These are phyloP conservation scores for Canavalia ensiformis DNA, from an alignment of 306 rosid species.

Conservation along the genomic window DNA sequence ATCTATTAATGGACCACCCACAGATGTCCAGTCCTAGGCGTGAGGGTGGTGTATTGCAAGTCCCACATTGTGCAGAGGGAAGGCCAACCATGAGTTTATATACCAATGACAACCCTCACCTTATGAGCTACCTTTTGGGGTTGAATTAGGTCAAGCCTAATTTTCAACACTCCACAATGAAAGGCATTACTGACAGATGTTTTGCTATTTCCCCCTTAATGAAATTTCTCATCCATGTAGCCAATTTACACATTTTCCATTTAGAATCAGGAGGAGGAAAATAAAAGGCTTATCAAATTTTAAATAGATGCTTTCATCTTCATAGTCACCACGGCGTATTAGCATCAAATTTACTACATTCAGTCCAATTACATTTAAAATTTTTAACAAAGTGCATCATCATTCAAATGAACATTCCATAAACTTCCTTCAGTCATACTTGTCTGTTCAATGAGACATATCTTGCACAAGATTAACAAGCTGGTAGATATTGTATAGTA, in stretches of 20 bases:
- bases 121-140: no score
- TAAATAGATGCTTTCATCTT: conserved; percentile 21
- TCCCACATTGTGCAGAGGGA: no score
- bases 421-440: conserved; percentile 15
- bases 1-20: no score
- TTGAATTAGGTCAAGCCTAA: no score
- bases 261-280: neutral
- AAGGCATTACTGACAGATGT: conserved; percentile 18
- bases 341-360: conserved; percentile 27
- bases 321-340: neutral
- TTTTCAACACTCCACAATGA: neutral
- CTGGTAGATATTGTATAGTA: conserved; percentile 19
- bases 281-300: conserved; percentile 18
- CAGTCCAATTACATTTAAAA: conserved; percentile 10
- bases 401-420: conserved; percentile 37
- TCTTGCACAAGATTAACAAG: conserved; percentile 5
- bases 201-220: conserved; percentile 21
- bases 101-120: no score
- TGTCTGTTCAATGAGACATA: conserved; percentile 4
- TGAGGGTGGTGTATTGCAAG: no score
- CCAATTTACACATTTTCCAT: conserved; percentile 19
- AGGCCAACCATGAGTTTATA: no score
- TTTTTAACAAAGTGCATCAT: conserved; percentile 12
- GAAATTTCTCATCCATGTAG: conserved; percentile 25
- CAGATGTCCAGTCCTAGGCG: no score